These are phyloP conservation scores for Stachybotrys echinatus DNA, from an alignment of 2,329 filamentous ascomycete species.

Conservation along the genomic window DNA sequence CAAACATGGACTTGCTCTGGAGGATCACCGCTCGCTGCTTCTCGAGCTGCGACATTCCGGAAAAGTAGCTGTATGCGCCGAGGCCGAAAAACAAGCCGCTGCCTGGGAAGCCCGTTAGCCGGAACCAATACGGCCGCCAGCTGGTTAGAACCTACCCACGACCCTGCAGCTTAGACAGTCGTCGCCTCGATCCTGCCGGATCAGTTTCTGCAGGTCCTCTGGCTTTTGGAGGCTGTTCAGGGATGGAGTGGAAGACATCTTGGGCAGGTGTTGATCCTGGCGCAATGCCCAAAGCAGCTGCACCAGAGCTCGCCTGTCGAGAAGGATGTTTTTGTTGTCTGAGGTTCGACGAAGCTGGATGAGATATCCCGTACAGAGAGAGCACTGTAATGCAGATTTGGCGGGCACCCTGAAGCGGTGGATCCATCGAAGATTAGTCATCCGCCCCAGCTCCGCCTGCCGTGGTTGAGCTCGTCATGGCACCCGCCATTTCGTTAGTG, in stretches of 20 bases:
- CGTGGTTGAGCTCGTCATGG: conserved; percentile 26
- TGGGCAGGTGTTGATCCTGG: conserved; percentile 9
- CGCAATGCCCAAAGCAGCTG: not conserved
- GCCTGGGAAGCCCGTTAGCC: conserved; percentile 38
- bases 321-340: too few relatives aligned
- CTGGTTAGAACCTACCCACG: conserved; percentile 50
- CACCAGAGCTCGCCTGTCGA: too few relatives aligned
- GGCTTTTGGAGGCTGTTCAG: conserved; percentile 52
- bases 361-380: too few relatives aligned
- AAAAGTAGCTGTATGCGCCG: conserved; percentile 71
- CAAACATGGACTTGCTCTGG: conserved; percentile 64
- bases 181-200: conserved; percentile 51
- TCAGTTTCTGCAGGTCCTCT: conserved; percentile 54
- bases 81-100: conserved; percentile 71
- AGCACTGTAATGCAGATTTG: not conserved
- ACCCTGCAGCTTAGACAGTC: conserved; percentile 69
- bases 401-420: not conserved
- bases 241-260: conserved; percentile 31
- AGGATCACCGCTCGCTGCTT: conserved; percentile 61
- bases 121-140: not conserved
- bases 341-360: too few relatives aligned
- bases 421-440: conserved; percentile 17
- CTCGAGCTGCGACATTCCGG: conserved; percentile 67
- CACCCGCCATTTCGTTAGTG: conserved; percentile 4
- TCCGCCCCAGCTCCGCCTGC: conserved; percentile 3